Percentiles rank a stretch among this genome's conserved stretches.
Conservation (phyloP, 1,139 yeast species). For the Kodamaea sp. region DNA sequence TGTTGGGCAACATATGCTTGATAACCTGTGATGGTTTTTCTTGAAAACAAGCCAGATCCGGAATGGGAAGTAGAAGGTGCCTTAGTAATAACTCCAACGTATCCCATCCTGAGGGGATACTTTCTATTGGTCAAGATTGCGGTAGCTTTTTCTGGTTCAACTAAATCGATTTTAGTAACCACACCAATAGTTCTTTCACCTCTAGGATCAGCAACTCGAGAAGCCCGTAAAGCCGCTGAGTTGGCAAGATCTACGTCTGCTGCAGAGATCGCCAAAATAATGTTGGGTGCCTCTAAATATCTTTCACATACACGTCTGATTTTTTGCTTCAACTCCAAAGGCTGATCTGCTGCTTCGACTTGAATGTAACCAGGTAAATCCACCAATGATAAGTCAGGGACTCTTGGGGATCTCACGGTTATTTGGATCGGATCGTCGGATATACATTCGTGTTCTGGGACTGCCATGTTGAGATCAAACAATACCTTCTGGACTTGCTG, state of each 20-base stretch:
- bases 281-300: conserved; percentile 88
- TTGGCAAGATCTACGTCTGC: conserved; percentile 98
- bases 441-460: conserved; percentile 80
- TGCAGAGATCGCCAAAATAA: conserved; percentile 92
- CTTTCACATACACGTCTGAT: conserved; percentile 79
- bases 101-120: conserved; percentile 93
- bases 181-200: conserved; percentile 97
- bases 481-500: conserved; percentile 82
- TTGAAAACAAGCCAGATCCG: conserved; percentile 31
- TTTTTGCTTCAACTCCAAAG: conserved; percentile 74
- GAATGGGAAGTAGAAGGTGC: conserved; percentile 49
- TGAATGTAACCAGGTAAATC: conserved; percentile 98
- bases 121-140: conserved; percentile 70
- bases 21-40: conserved; percentile 39
- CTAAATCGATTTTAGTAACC: conserved; percentile 88
- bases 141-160: conserved; percentile 72
- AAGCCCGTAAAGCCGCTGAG: conserved; percentile 90
- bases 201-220: conserved; percentile 88
- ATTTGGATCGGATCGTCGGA: conserved; percentile 91
- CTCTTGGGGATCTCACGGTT: conserved; percentile 85
- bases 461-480: conserved; percentile 88
- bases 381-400: conserved; percentile 91
- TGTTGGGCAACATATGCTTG: conserved; percentile 63
- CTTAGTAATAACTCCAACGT: conserved; percentile 93
- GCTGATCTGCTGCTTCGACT: conserved; percentile 96